Evolutionary conservation across 768 basidiomycete genomes (phyloP).

Genomic region (Suillus subluteus): DNA sequence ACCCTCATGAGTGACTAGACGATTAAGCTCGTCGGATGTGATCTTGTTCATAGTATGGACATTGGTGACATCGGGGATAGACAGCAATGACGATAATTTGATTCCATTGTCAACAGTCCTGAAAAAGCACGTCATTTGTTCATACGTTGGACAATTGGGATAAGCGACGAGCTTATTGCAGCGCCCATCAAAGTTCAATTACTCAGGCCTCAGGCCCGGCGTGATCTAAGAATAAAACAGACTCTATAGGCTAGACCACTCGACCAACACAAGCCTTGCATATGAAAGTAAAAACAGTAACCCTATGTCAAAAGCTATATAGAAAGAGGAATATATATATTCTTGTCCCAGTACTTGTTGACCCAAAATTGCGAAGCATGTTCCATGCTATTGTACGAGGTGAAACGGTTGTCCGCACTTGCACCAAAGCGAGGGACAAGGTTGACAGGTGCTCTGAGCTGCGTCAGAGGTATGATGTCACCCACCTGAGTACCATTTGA

Average conservation of each 20-base stretch:
- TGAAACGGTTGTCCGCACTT: slow-evolving; percentile 27
- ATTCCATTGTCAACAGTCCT: no score
- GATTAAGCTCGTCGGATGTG: neutral
- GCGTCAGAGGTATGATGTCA: no score
- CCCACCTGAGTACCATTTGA: no score
- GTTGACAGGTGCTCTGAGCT: slow-evolving; percentile 23
- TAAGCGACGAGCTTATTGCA: neutral
- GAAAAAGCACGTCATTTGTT: neutral
- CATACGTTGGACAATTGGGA: no score
- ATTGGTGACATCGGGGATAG: neutral
- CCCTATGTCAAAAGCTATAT: neutral
- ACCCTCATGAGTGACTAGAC: no score
- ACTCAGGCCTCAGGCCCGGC: no score
- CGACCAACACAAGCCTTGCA: no score
- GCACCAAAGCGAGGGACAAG: slow-evolving; percentile 33
- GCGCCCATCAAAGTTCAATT: no score
- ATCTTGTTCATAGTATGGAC: neutral
- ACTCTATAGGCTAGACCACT: no score
- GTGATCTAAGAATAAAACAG: neutral
- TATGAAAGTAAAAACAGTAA: no score
- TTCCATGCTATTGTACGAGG: slow-evolving; percentile 25
- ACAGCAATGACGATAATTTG: neutral
- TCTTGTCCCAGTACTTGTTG: slow-evolving; percentile 17
- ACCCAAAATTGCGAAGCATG: slow-evolving; percentile 29
- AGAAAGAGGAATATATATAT: neutral